phyloP scores from a whole-genome alignment of 345 rosid species.

The Mercurialis annua region DNA sequence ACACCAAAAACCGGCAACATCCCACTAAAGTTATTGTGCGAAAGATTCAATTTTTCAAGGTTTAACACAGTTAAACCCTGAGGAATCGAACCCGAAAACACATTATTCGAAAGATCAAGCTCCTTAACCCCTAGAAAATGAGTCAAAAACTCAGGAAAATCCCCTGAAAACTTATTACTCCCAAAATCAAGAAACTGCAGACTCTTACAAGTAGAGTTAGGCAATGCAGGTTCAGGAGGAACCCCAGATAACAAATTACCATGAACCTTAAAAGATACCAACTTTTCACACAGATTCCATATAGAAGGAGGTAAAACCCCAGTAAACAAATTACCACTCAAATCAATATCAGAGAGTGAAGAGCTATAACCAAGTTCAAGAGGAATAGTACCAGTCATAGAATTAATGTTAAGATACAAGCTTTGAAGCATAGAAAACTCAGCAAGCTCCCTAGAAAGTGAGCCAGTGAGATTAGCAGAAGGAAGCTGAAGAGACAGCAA shows the following conservation, averaged over 20 bases:
- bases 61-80: slow-evolving; percentile 47
- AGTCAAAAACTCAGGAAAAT: slow-evolving; percentile 70
- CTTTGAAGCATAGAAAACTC: slow-evolving; percentile 86
- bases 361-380: slow-evolving; percentile 92
- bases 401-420: slow-evolving; percentile 71
- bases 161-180: slow-evolving; percentile 70
- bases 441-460: slow-evolving; percentile 84
- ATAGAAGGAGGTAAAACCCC: slow-evolving; percentile 79
- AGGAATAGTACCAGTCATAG: slow-evolving; percentile 75
- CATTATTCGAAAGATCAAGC: slow-evolving; percentile 81
- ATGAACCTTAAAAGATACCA: slow-evolving; percentile 60
- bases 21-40: slow-evolving; percentile 88
- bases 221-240: slow-evolving; percentile 80
- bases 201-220: slow-evolving; percentile 61
- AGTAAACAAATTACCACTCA: slow-evolving; percentile 53
- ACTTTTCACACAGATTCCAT: slow-evolving; percentile 89
- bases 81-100: slow-evolving; percentile 69
- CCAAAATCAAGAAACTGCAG: slow-evolving; percentile 80
- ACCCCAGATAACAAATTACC: slow-evolving; percentile 63
- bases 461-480: slow-evolving; percentile 91
- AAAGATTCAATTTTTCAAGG: slow-evolving; percentile 72
- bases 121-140: slow-evolving; percentile 54
- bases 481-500: slow-evolving; percentile 83
- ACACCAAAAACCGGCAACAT: slow-evolving; percentile 61
- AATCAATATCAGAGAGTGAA: slow-evolving; percentile 73